These are phyloP conservation scores for Hyphopichia homilentoma DNA, from an alignment of 805 yeast genomes.

Conservation along the genomic window DNA sequence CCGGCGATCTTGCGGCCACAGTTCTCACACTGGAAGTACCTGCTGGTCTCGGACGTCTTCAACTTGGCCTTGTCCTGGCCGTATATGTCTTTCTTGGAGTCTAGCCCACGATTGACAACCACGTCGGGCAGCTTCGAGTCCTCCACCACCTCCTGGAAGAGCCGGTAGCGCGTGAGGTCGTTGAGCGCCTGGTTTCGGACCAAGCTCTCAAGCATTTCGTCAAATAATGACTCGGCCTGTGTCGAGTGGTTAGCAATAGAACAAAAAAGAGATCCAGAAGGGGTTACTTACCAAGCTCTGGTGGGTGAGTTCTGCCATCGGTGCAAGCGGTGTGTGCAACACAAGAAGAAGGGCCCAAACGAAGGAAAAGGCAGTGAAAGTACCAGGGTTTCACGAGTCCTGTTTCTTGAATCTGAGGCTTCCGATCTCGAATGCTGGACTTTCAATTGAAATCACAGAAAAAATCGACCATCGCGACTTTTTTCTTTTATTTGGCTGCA, in stretches of 20 bases:
- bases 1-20: constrained; percentile 89
- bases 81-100: constrained; percentile 39
- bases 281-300: constrained; percentile 13
- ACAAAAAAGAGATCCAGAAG: background rate
- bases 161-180: constrained; percentile 18
- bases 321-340: no score
- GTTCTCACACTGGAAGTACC: constrained; percentile 73
- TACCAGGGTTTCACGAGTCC: no score
- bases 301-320: no score
- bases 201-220: constrained; percentile 30
- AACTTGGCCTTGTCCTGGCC: constrained; percentile 47
- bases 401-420: no score
- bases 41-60: constrained; percentile 41
- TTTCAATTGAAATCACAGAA: no score
- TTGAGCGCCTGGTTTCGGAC: constrained; percentile 28
- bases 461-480: no score
- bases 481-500: no score
- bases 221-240: constrained; percentile 35
- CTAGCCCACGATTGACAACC: constrained; percentile 9
- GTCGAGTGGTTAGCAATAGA: constrained; percentile 12
- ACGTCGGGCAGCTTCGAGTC: constrained; percentile 13
- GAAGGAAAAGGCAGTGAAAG: no score
- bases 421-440: no score
- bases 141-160: constrained; percentile 14
- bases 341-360: no score